Evolutionary conservation across 2,329 filamentous ascomycete genomes (phyloP), one percentile per base, ranked within the genome.

Genomic region (Pseudogymnoascus sp.): DNA sequence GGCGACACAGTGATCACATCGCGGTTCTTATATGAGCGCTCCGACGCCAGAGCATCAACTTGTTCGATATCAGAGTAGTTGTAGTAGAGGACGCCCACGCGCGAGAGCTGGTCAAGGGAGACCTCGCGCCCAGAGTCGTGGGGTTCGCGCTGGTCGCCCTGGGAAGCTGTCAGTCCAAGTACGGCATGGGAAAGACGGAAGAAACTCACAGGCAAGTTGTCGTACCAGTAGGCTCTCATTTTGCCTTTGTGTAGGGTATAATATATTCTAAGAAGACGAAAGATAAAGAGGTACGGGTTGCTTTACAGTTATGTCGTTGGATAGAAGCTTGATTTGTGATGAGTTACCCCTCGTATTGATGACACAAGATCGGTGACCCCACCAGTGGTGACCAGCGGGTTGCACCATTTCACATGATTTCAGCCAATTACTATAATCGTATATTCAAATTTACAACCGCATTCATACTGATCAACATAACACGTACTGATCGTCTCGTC

Each of bases 1-100:
- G 92, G 92, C 6, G 90, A 95, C 19, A 99, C 89, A 62, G 83
- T 89, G 72, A 97, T 89, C 75, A 95, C 86, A 76, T 99, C 94
- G 61, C 92, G 88, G 78, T 97, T 96, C 77, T 88, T 92, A 81
- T 99, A 97, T 67, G 82, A 81, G 62, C 92, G 88, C 65, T 88
- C 77, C 3, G 74, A 67, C 2, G 94, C 92, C 45, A 99, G 82
- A 41, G 76, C 72, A 72, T 97, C 81, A 38, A 97, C 91, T 23
- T 79, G 78, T 30, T 78, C 74, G 56, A 92, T 71, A 33, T 82
- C 75, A 10, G 84, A 77, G 67, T 88, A 82, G 70, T 81, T 78
- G 72, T 83, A 84, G 79, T 95, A 94, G 45, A 90, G 74, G 35
- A 99, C 90, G 61, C 92, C 92, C 15, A 97, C 79, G 59, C 81